Base-by-base conservation (phyloP, 2,329 filamentous ascomycete species). In the Volutella citrinella region DNA sequence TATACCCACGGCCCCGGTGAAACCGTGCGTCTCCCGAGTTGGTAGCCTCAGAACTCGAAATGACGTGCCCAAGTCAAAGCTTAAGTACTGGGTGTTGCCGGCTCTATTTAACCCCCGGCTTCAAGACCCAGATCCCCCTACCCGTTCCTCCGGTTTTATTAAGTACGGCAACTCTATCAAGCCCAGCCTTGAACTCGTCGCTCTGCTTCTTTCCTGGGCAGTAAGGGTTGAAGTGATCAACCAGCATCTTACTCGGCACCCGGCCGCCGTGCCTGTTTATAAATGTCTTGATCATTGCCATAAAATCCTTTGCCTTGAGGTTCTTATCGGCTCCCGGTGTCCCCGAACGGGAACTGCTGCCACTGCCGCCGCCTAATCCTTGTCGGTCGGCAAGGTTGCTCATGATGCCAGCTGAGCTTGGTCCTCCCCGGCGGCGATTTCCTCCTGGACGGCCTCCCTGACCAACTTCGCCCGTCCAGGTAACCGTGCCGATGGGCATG, bases 381-480 rank as follows among this genome's bases (percentile, higher is more conserved):
- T 82, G 78, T 5, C 79, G 70, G 34, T 72, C 68, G 4, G 78
- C 71, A 12, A 84, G 59, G 15, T 76, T 73, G 12, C 71, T 70
- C 34, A 83, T 61, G 15, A 84, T 66, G 21, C 68, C 64, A 3
- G 72, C 63, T 3, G 77, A 78, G 44, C 70, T 67, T 5, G 74
- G 73, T 5, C 72, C 75, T 20, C 63, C 72, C 24, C 66, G 72
- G 1, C 72, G 70, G 14, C 67, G 72, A 36, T 61, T 65, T 21
- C 67, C 70, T 17, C 78, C 74, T 2, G 85, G 84, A 21, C 85
- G 73, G 2, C 90, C 91, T 5, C 80, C 81, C 30, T 83, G 76
- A 9, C 91, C 91, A 28, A 85, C 80, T 49, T 85, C 79, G 3
- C 93, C 91, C 0, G 91, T 97, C 91, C 91, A 97, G 1, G 91